Evolutionary conservation across 2,329 filamentous ascomycete genomes (phyloP).

Genomic region (Cryoendolithus antarcticus): DNA sequence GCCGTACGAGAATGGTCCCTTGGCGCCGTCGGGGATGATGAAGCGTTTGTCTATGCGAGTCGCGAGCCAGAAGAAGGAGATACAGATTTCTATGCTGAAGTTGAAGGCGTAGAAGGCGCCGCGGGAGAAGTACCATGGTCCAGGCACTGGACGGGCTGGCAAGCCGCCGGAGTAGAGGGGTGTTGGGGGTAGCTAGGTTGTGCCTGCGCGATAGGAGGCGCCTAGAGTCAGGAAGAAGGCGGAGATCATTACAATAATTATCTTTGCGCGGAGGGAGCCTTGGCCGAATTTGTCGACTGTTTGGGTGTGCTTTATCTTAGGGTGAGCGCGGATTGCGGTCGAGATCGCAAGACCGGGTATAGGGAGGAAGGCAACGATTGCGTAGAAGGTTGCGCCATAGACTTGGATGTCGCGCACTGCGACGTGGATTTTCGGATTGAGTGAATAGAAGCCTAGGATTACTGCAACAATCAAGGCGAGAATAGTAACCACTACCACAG

Average conservation of each 20-base stretch:
- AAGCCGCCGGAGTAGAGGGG: conserved; percentile 20
- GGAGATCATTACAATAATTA: conserved; percentile 49
- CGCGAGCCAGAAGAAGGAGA: conserved; percentile 55
- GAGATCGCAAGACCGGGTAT: conserved; percentile 42
- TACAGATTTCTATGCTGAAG: conserved; percentile 59
- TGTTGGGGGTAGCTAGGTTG: conserved; percentile 38
- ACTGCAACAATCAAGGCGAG: conserved; percentile 54
- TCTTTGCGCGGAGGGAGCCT: conserved; percentile 55
- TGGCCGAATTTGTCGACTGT: conserved; percentile 50
- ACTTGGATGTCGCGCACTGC: conserved; percentile 50
- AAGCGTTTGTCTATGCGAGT: conserved; percentile 64
- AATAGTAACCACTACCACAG: conserved; percentile 46
- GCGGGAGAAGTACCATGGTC: conserved; percentile 60
- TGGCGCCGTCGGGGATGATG: conserved; percentile 58
- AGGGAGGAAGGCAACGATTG: conserved; percentile 55
- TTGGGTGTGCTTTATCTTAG: conserved; percentile 9
- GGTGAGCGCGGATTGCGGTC: conserved; percentile 30
- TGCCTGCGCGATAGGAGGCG: conserved; percentile 55
- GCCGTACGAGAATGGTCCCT: conserved; percentile 30
- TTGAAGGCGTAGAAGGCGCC: conserved; percentile 71
- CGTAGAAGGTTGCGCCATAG: conserved; percentile 48
- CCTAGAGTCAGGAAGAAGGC: conserved; percentile 52
- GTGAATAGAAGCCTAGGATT: conserved; percentile 56
- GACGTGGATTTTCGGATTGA: conserved; percentile 35
- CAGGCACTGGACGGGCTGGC: conserved; percentile 27